Evolutionary conservation across 352 stramenopile species (phyloP), one percentile per base, ranked within the genome.

Genomic region (Globisporangium solare): DNA sequence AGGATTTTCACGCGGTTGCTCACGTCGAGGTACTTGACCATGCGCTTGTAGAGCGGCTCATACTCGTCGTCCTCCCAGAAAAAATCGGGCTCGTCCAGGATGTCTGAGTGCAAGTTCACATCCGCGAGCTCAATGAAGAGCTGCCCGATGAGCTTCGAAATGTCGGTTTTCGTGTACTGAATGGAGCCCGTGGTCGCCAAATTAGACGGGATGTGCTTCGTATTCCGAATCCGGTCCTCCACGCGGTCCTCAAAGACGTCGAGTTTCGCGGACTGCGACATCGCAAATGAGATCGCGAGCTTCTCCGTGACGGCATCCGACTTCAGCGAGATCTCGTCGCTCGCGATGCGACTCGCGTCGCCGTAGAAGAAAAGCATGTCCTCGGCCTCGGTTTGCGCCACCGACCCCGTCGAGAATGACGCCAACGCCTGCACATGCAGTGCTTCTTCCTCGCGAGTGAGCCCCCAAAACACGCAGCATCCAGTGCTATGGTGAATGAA

Each of bases 31-130:
- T 98, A 98, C 60, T 94, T 89, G 45, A 88, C 65, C 66, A 97
- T 88, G 49, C 82, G 82, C 64, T 89, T 74, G 69, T 98, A 98
- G 24, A 94, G 66, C 18, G 86, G 88, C 72, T 98, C 91, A 68
- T 89, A 96, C 53, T 83, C 63, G 69, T 98, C 85, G 47, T 95
- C 79, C 32, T 98, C 88, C 83, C 92, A 97, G 60, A 98, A 92
- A 32, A 94, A 96, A 47, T 97, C 89, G 1, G 91, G 92, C 24
- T 94, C 94, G 64, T 97, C 90, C 42, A 98, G 65, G 47, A 98
- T 91, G 50, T 97, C 92, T 49, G 84, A 97, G 67, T 98, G 87
- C 49, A 98, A 72, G 59, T 98, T 98, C 18, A 98, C 81, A 47
- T 97, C 86, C 6, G 89, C 78, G 1, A 89, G 58, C 62, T 92